Conservation (phyloP, 805 yeast species). For the Barnettozyma populi region DNA sequence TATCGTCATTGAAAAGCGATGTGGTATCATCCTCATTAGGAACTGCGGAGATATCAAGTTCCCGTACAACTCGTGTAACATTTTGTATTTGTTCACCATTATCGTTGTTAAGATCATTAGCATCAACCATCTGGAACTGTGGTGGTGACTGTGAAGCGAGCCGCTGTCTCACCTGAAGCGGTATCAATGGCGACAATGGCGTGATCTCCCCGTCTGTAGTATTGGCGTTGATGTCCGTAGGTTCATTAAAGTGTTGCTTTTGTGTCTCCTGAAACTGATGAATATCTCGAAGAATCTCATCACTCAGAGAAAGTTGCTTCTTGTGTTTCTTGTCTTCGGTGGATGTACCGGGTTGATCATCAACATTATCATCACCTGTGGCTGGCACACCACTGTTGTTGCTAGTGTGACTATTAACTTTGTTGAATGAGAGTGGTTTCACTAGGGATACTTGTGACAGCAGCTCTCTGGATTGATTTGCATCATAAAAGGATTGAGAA, state of each 20-base stretch:
- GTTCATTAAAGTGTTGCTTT: not conserved
- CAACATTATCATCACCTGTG: constrained; percentile 4
- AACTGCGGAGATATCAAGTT: not conserved
- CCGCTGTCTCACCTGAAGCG: constrained; percentile 8
- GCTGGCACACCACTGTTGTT: constrained; percentile 4
- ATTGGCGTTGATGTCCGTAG: not conserved
- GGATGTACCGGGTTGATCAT: constrained; percentile 1
- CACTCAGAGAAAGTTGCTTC: constrained; percentile 24
- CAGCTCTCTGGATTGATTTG: not conserved
- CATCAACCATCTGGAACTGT: not conserved
- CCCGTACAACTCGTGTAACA: not conserved
- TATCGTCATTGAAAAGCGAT: not conserved
- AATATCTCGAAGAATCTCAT: constrained; percentile 25
- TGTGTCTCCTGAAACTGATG: constrained; percentile 18
- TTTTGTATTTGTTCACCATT: not conserved
- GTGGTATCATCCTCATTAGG: not conserved
- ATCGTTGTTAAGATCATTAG: not conserved
- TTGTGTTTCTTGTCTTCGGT: constrained; percentile 8
- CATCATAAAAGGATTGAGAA: constrained; percentile 9
- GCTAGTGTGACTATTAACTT: not conserved
- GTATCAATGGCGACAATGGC: constrained; percentile 19
- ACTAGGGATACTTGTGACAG: constrained; percentile 8
- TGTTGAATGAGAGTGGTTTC: constrained; percentile 22
- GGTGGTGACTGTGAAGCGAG: not conserved
- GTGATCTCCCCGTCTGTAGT: constrained; percentile 12